Base-by-base conservation (phyloP, 176 grass and related monocot genomes). In the Oryza coarctata region DNA sequence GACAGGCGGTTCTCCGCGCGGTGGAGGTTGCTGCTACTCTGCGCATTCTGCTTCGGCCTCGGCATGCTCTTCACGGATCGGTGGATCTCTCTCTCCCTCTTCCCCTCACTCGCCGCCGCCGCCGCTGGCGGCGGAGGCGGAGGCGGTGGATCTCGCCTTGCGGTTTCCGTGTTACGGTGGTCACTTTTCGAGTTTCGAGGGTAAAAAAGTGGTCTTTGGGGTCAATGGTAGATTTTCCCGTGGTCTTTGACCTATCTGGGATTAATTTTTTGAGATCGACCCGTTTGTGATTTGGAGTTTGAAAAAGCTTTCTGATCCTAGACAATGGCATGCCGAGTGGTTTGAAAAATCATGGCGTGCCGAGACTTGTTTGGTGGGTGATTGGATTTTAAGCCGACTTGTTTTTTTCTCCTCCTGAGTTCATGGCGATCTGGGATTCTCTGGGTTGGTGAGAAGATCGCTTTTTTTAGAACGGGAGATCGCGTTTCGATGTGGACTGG, bases 61-160 rank as follows among this genome's bases (percentile, higher is more conserved):
- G 95, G 95, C 60, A 89, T 98, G 92, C 84, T 94, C 65, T 89
- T 98, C 86, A 91, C 95, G 6, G 82, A 91, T 78, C 91, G 88
- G 95, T 98, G 29, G 12, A 75, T 85, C 50, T 75, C 33, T 1
- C 23, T 25, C 68, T 9, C 36, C 28, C 29, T 13, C 45, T 58
- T 57, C n/a, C 6, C 13, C 58, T 39, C 12, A 70, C 43, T 73
- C n/a, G 41, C 26, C 11, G 74, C 74, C 3, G 47, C 13, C 47
- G 47, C 3, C 4, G 32, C 32, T 33, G 32, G 32, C 32, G 32
- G 32, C 32, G 32, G 32, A 1, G 40, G 32, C 32, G 66, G 12
- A 72, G 27, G 12, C 73, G 15, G 27, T 73, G 84, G 83, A 89
- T 89, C 88, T 81, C 41, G 26, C 41, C 77, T 3, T 20, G 57